phyloP scores from a whole-genome alignment of 2,329 filamentous ascomycete genomes.

The Hymenoscyphus occultus region DNA sequence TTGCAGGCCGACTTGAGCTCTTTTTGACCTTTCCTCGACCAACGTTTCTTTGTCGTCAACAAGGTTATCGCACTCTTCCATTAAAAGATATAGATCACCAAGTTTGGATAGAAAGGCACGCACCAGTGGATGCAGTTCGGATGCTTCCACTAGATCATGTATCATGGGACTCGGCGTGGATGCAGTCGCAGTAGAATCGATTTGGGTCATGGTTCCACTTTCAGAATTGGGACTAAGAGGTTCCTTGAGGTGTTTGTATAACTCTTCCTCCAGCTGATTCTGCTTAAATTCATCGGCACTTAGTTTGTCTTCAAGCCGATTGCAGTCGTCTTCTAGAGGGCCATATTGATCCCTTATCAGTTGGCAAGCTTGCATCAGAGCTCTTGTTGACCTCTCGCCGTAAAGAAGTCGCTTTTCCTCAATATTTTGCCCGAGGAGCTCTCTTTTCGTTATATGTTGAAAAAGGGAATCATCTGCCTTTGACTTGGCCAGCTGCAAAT shows the following conservation, averaged over 20 bases:
- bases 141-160: constrained; percentile 2
- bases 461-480: constrained; percentile 20
- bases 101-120: constrained; percentile 17
- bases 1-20: constrained; percentile 10
- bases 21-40: constrained; percentile 14
- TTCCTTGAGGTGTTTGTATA: constrained; percentile 10
- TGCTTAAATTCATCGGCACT: constrained; percentile 17
- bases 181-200: not conserved
- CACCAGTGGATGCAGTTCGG: constrained; percentile 25
- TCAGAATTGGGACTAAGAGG: not conserved
- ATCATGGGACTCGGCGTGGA: not conserved
- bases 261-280: constrained; percentile 13
- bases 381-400: constrained; percentile 7
- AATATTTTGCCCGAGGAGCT: not conserved
- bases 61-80: constrained; percentile 21
- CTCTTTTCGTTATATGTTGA: constrained; percentile 6
- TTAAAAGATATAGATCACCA: constrained; percentile 23
- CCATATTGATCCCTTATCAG: constrained; percentile 25
- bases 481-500: constrained; percentile 16
- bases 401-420: not conserved
- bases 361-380: constrained; percentile 17
- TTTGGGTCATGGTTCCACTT: not conserved
- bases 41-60: constrained; percentile 19
- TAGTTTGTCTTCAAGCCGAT: constrained; percentile 21
- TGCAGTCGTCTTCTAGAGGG: constrained; percentile 26